Conservation (phyloP, 176 grass and related monocot species). For the Avena atlantica region DNA sequence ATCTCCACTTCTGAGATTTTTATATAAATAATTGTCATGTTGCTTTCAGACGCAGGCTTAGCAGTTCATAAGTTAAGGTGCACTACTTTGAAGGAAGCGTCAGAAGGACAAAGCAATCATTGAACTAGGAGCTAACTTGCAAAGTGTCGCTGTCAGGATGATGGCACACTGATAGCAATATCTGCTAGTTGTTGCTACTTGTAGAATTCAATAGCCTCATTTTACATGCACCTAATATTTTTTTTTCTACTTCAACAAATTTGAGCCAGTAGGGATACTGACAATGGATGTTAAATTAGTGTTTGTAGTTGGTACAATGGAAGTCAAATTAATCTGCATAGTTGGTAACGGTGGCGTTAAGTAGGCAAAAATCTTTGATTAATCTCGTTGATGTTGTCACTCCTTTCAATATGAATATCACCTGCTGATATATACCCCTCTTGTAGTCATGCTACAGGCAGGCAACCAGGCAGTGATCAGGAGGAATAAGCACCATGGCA, state of each 20-base stretch:
- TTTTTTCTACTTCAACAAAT: background rate
- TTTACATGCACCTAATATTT: background rate
- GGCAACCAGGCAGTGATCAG: background rate
- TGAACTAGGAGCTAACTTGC: conserved; percentile 15
- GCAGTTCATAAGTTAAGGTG: conserved; percentile 6
- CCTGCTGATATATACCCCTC: conserved; percentile 25
- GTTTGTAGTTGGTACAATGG: background rate
- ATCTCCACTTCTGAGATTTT: background rate
- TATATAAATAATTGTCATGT: conserved; percentile 1
- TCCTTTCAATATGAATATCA: conserved; percentile 16
- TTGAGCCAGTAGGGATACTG: background rate
- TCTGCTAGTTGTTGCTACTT: background rate
- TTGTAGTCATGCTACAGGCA: background rate
- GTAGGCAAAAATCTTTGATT: conserved; percentile 1
- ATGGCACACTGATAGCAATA: conserved; percentile 13
- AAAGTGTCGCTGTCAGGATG: background rate
- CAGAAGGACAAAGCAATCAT: background rate
- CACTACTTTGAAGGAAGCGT: conserved; percentile 9
- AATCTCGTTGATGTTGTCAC: background rate
- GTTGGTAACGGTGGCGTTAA: background rate
- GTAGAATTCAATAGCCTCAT: background rate
- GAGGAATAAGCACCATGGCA: conserved; percentile 22
- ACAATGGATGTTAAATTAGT: background rate
- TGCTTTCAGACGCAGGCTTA: background rate
- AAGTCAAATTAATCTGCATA: background rate